Base-by-base conservation (phyloP, 345 rosid species). In the Rhodamnia rubescens region DNA sequence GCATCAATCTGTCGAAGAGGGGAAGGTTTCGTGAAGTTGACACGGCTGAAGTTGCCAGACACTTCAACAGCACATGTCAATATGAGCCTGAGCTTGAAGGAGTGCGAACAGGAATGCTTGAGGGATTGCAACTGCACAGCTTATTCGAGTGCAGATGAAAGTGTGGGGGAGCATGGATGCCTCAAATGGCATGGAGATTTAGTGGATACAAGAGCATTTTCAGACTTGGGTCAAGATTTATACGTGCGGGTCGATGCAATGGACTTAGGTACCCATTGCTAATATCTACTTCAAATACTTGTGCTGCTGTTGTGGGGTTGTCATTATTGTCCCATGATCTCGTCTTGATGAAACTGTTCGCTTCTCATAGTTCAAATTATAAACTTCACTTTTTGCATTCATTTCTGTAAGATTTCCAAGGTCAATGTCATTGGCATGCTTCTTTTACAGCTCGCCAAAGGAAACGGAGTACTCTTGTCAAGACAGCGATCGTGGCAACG, bases 1-100 rank as follows among this genome's bases (percentile, higher is more conserved):
- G 74, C 53, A 32, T 85, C 89, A 53, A 27, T 74, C 6, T 89
- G 92, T 74, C 64, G 2, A 7, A 87, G 87, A 1, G 90, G 90
- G 74, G 93, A 94, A 87, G 94, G 94, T 74, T 93, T 95, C 83
- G 89, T 85, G 16, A 90, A 83, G 87, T 26, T 52, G 18, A 32
- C 42, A 20, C 58, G 51, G 1, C 59, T 85, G 59, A 82, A 85
- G 64, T 57, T 15, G 42, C 13, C 4, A 8, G 86, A 85, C 24
- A 85, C 83, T 50, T 74, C 69, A 26, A 55, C 27, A 16, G 81
- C 61, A 53, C 55, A 32, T 26, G 84, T 59, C 40, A 26, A 56
- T 53, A 52, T 86, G 85, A 69, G 58, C 40, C 13, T 86, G 61
- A 83, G 55, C 2, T 85, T 88, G 57, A 85, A 47, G 32, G 87